Conservation (phyloP, 371 early-diverging fungal genomes). For the Syncephalastrum contaminatum region DNA sequence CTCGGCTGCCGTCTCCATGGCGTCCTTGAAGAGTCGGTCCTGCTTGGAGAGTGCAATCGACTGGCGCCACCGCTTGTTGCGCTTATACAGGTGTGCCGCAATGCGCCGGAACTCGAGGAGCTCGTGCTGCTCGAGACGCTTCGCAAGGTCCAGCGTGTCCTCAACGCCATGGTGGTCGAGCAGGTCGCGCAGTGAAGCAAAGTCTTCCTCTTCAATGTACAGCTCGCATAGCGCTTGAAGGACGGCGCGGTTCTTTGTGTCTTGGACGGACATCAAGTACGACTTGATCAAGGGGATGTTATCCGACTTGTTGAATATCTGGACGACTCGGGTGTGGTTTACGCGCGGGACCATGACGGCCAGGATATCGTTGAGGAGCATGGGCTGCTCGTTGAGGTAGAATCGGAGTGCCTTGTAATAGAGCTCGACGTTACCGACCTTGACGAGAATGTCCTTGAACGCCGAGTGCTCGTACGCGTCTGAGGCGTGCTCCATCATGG, state of each 20-base stretch:
- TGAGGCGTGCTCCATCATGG: slow-evolving; percentile 91
- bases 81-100: slow-evolving; percentile 92
- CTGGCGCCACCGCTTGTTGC: slow-evolving; percentile 93
- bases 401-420: slow-evolving; percentile 96
- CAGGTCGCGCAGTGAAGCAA: slow-evolving; percentile 83
- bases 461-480: slow-evolving; percentile 95
- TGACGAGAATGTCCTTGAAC: slow-evolving; percentile 95
- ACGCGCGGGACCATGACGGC: slow-evolving; percentile 85
- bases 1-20: slow-evolving; percentile 94
- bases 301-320: slow-evolving; percentile 94
- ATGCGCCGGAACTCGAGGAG: slow-evolving; percentile 96
- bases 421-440: slow-evolving; percentile 94
- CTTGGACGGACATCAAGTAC: slow-evolving; percentile 90
- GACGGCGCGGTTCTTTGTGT: slow-evolving; percentile 87
- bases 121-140: slow-evolving; percentile 91
- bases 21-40: slow-evolving; percentile 95
- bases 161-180: slow-evolving; percentile 92
- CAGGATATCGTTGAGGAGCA: slow-evolving; percentile 89
- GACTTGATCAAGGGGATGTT: slow-evolving; percentile 94
- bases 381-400: slow-evolving; percentile 94
- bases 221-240: slow-evolving; percentile 94
- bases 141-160: slow-evolving; percentile 88
- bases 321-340: slow-evolving; percentile 95
- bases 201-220: slow-evolving; percentile 96
- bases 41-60: slow-evolving; percentile 93